These are phyloP conservation scores for Oidiodendron maius DNA, from an alignment of 495 filamentous ascomycete genomes.

Conservation along the genomic window DNA sequence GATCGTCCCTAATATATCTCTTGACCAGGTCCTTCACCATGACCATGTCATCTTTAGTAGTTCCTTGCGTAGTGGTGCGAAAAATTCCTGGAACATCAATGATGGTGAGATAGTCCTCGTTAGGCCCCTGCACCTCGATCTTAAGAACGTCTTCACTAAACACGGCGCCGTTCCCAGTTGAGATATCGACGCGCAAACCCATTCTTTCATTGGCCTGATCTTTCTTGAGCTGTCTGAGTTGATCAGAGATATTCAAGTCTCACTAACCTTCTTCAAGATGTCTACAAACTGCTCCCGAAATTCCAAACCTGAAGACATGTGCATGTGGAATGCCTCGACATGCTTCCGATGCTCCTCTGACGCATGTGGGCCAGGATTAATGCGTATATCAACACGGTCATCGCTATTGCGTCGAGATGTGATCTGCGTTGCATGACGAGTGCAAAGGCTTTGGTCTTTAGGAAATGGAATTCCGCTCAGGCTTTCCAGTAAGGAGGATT, in stretches of 20 bases:
- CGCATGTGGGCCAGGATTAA: conserved; percentile 35
- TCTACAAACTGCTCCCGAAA: conserved; percentile 13
- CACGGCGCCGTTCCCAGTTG: conserved; percentile 20
- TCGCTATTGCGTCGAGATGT: conserved; percentile 37
- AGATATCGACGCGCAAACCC: conserved; percentile 29
- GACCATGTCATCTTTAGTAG: conserved; percentile 32
- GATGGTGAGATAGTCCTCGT: conserved; percentile 52
- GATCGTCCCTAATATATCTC: conserved; percentile 44
- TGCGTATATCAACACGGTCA: conserved; percentile 31
- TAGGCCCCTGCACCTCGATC: conserved; percentile 52
- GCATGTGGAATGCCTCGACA: conserved; percentile 15
- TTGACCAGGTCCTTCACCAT: conserved; percentile 49
- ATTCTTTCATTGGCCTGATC: conserved; percentile 37
- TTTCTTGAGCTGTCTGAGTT: conserved; percentile 12
- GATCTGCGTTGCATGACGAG: conserved; percentile 55
- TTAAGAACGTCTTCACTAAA: conserved; percentile 55
- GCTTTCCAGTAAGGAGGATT: conserved; percentile 45
- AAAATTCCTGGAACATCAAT: conserved; percentile 64
- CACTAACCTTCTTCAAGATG: conserved; percentile 28
- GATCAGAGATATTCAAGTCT: conserved; percentile 1
- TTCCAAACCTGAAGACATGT: conserved; percentile 12
- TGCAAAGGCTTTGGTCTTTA: conserved; percentile 46
- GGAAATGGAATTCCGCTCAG: conserved; percentile 48
- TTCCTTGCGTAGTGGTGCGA: conserved; percentile 40
- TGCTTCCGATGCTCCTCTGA: conserved; percentile 19